Evolutionary conservation across 257 asterid genomes (phyloP).

Genomic region (Vinca minor): DNA sequence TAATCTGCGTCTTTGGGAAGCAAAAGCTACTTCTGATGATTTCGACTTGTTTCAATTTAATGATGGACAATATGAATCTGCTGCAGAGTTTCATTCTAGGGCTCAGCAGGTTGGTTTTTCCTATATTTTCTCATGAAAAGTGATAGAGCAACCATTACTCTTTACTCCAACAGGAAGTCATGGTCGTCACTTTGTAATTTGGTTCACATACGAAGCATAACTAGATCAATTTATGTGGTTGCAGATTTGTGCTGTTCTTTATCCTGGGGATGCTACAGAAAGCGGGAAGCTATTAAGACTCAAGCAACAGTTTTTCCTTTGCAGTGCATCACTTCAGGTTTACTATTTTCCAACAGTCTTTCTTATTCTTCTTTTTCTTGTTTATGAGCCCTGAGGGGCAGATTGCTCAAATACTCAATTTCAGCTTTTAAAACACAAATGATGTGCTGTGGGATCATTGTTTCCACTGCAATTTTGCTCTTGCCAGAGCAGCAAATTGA

Average conservation of each 20-base stretch:
- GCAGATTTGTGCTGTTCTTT: slow-evolving; percentile 95
- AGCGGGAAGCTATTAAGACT: slow-evolving; percentile 79
- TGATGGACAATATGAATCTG: slow-evolving; percentile 96
- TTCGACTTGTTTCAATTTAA: slow-evolving; percentile 79
- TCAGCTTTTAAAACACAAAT: too few relatives aligned
- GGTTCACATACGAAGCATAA: background rate
- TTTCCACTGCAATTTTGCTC: too few relatives aligned
- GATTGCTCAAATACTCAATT: too few relatives aligned
- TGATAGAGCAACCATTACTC: background rate
- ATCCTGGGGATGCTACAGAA: slow-evolving; percentile 99
- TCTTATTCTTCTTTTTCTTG: background rate
- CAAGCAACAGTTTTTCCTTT: slow-evolving; percentile 95
- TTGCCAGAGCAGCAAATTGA: too few relatives aligned
- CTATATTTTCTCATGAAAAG: slow-evolving; percentile 6
- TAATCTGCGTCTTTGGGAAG: slow-evolving; percentile 98
- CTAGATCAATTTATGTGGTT: slow-evolving; percentile 4
- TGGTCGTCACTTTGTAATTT: background rate
- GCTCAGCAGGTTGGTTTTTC: slow-evolving; percentile 77
- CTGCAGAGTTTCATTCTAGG: slow-evolving; percentile 83
- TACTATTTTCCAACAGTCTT: slow-evolving; percentile 8
- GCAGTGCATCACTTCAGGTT: slow-evolving; percentile 99
- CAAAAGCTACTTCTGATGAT: slow-evolving; percentile 84
- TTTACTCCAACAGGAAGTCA: too few relatives aligned
- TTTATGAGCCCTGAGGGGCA: too few relatives aligned
- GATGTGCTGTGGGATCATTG: too few relatives aligned